phyloP scores from a whole-genome alignment of 768 basidiomycete genomes.

The Rhizopogon vulgaris region DNA sequence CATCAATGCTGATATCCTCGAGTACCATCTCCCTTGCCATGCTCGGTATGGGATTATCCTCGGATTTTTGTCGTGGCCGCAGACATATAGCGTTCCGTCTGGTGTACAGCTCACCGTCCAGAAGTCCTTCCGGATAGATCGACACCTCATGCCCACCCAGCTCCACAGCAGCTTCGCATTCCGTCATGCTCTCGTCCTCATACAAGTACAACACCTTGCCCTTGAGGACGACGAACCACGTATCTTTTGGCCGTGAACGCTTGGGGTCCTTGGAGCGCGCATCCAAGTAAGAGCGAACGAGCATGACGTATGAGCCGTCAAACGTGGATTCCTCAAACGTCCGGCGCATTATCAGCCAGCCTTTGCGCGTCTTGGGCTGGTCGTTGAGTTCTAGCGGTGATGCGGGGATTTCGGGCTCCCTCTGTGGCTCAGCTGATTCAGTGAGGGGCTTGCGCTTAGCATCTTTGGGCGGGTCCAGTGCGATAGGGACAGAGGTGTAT shows the following conservation, averaged over 20 bases:
- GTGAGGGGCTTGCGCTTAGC: constrained; percentile 22
- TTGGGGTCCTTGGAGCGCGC: constrained; percentile 81
- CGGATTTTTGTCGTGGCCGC: constrained; percentile 39
- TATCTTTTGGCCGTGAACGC: constrained; percentile 79
- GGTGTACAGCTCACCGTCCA: constrained; percentile 87
- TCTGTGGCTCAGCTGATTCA: constrained; percentile 22
- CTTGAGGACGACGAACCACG: constrained; percentile 91
- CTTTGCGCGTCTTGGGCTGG: constrained; percentile 59
- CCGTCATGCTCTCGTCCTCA: constrained; percentile 86
- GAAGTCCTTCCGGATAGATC: constrained; percentile 66
- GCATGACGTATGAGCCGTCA: constrained; percentile 71
- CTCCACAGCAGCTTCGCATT: constrained; percentile 89
- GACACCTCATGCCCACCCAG: constrained; percentile 71
- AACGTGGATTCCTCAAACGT: constrained; percentile 63
- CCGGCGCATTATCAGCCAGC: constrained; percentile 78
- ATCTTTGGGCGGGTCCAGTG: constrained; percentile 40
- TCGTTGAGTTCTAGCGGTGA: constrained; percentile 39
- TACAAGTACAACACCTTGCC: constrained; percentile 88
- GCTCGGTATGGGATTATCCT: constrained; percentile 38
- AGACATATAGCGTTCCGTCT: constrained; percentile 86
- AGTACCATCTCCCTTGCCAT: constrained; percentile 48
- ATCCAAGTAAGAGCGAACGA: constrained; percentile 76
- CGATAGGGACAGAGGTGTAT: constrained; percentile 84
- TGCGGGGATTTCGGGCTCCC: constrained; percentile 6
- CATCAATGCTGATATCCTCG: constrained; percentile 18